phyloP scores from a whole-genome alignment of 148 eudicot genomes.

The Euryodendron excelsum region DNA sequence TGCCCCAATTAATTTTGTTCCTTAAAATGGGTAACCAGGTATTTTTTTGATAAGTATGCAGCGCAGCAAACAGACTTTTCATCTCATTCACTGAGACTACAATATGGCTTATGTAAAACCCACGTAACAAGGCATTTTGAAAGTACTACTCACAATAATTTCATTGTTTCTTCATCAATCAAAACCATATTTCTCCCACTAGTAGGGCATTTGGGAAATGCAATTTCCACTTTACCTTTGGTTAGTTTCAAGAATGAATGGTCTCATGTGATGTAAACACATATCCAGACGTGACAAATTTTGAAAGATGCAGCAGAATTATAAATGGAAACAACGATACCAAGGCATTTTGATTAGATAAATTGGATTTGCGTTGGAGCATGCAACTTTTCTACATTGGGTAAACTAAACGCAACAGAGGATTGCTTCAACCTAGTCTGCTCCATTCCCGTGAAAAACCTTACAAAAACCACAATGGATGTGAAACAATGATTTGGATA shows the following conservation, averaged over 20 bases:
- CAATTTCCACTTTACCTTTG: neutral
- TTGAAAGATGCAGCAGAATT: neutral
- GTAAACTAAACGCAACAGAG: too few species aligned
- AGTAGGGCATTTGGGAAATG: neutral
- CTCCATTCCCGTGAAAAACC: too few species aligned
- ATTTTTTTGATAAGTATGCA: too few species aligned
- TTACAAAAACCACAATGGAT: neutral
- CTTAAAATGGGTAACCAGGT: neutral
- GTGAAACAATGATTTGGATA: neutral
- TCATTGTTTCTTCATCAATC: neutral
- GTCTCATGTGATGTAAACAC: neutral
- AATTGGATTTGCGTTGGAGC: neutral
- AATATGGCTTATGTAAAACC: neutral
- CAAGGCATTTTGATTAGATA: neutral
- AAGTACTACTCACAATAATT: neutral
- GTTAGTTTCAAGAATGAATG: neutral
- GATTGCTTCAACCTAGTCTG: too few species aligned
- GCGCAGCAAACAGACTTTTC: neutral
- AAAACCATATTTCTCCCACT: neutral
- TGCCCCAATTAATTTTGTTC: too few species aligned
- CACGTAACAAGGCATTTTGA: neutral
- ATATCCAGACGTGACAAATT: neutral
- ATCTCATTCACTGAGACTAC: neutral
- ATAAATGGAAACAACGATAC: neutral
- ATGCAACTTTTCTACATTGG: neutral